Evolutionary conservation across 2,329 filamentous ascomycete species (phyloP).

Genomic region (Trichoderma polysporum): DNA sequence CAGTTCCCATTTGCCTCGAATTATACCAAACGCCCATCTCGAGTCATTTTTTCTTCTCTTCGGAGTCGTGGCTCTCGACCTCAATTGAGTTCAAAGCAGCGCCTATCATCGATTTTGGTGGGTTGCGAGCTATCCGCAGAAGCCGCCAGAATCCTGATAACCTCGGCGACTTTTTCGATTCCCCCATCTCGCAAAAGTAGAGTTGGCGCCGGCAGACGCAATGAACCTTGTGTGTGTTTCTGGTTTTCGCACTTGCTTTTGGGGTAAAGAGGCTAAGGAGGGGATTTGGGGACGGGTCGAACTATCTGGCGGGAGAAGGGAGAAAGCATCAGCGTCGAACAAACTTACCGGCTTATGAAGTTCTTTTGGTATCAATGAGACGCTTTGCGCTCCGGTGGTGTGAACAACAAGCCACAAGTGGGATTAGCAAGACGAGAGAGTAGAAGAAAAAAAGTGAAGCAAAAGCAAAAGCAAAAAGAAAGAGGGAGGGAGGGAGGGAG

Average conservation of each 20-base stretch:
- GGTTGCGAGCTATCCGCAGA: constrained; percentile 5
- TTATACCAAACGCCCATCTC: not conserved
- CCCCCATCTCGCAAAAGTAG: constrained; percentile 2
- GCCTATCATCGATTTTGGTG: not conserved
- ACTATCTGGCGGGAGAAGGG: not conserved
- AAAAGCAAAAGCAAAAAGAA: constrained; percentile 21
- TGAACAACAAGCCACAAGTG: constrained; percentile 11
- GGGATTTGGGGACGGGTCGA: not conserved
- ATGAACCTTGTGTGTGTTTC: not conserved
- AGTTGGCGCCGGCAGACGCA: constrained; percentile 15
- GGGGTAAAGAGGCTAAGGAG: not conserved
- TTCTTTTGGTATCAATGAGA: constrained; percentile 20
- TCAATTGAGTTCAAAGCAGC: constrained; percentile 15
- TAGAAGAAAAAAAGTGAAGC: constrained; percentile 25
- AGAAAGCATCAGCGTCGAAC: constrained; percentile 1
- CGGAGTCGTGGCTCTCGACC: not conserved
- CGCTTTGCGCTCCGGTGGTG: constrained; percentile 10
- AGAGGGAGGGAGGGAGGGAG: constrained; percentile 21
- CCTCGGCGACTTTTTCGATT: constrained; percentile 5
- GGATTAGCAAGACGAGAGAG: constrained; percentile 25
- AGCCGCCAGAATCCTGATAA: constrained; percentile 13
- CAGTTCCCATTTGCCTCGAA: not conserved
- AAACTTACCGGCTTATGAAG: constrained; percentile 18
- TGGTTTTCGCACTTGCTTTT: constrained; percentile 14
- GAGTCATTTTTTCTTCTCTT: not conserved